Percentiles rank a stretch among this genome's conserved stretches.
phyloP scores from a whole-genome alignment of 176 grass and related monocot genomes.

The Puya raimondii region DNA sequence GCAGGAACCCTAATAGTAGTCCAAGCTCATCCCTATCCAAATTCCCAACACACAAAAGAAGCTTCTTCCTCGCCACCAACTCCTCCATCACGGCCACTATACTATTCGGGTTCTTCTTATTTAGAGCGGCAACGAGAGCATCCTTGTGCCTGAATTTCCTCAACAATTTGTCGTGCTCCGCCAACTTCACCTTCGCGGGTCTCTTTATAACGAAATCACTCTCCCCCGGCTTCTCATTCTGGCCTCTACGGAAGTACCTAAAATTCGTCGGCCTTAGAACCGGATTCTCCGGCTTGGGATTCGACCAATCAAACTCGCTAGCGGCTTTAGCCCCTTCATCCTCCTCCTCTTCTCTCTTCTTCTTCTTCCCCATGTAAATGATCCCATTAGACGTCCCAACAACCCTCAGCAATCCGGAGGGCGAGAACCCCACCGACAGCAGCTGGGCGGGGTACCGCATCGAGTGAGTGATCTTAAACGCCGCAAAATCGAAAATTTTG shows the following conservation, averaged over 20 bases:
- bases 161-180: conserved; percentile 73
- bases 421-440: conserved; percentile 69
- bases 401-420: conserved; percentile 42
- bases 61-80: conserved; percentile 71
- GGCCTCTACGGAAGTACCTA: conserved; percentile 59
- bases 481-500: conserved; percentile 76
- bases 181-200: conserved; percentile 57
- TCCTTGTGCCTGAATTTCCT: conserved; percentile 84
- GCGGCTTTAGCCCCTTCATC: conserved; percentile 1
- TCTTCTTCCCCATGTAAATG: conserved; percentile 63
- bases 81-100: conserved; percentile 79
- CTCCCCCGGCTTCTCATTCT: conserved; percentile 57
- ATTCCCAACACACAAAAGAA: conserved; percentile 54
- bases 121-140: conserved; percentile 54
- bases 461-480: conserved; percentile 67
- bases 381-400: conserved; percentile 69
- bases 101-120: conserved; percentile 39
- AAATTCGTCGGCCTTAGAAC: conserved; percentile 35
- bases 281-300: conserved; percentile 30
- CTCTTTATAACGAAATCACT: conserved; percentile 53
- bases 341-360: conserved; percentile 32
- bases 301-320: conserved; percentile 36
- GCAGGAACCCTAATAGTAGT: conserved; percentile 49
- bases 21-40: conserved; percentile 46
- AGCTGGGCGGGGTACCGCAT: conserved; percentile 61